Conservation (phyloP, 257 asterid species). For the Solanum virginianum region DNA sequence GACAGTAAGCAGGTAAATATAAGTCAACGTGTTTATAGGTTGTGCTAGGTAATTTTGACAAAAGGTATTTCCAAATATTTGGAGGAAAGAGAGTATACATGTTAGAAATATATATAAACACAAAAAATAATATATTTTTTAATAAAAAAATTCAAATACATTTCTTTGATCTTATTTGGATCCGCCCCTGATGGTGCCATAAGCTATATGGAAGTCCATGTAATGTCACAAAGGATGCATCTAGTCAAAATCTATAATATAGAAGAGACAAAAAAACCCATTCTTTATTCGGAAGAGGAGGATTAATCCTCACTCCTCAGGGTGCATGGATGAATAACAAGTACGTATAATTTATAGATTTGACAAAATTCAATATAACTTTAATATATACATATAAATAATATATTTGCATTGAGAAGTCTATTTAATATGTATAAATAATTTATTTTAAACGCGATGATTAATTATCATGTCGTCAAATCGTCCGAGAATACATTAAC, state of each 20-base stretch:
- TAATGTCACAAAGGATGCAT: not conserved
- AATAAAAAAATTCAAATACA: not conserved
- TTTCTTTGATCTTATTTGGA: not conserved
- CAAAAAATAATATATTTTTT: not conserved
- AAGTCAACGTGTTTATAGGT: not conserved
- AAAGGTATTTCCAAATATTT: not conserved
- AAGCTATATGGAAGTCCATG: not conserved
- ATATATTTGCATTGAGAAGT: not conserved
- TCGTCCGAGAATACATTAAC: not conserved
- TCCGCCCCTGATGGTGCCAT: not conserved
- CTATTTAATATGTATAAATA: not conserved
- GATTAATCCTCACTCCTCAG: not conserved
- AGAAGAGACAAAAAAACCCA: not conserved
- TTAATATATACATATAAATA: not conserved
- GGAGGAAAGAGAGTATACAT: not conserved
- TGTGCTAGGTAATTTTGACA: not conserved
- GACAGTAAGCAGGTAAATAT: not conserved
- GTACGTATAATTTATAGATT: not conserved
- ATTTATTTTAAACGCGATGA: not conserved
- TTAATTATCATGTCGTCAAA: not conserved
- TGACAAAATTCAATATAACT: not conserved
- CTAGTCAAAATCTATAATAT: not conserved
- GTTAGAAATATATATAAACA: too few relatives aligned
- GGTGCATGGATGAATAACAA: not conserved
- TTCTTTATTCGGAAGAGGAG: not conserved